Base-by-base conservation (phyloP, 345 rosid genomes). In the Acer campestre region DNA sequence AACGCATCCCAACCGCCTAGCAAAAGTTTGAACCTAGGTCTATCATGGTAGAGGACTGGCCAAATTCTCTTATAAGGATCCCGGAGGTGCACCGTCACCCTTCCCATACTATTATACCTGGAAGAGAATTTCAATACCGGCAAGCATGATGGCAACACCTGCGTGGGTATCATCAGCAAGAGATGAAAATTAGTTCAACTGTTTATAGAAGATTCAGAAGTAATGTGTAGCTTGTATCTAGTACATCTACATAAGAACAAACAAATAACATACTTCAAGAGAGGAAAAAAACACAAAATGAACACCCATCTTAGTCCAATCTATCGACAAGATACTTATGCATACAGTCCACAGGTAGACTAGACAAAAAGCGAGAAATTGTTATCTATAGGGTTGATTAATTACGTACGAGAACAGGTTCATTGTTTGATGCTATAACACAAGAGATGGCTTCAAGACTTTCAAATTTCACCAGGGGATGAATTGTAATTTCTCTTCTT, bases 1-100 rank as follows among this genome's bases (percentile, higher is more conserved):
- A 87, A 85, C 20, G 76, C 82, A 20, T 82, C 80, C 87, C 87
- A 83, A 62, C 87, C 88, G 8, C 72, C 22, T 0, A 68, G 55
- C 73, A 87, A 70, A 23, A 77, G 7, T n/a, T 69, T 74, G 40
- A 31, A 11, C 17, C 20, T 58, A 23, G 62, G 20, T 42, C 61
- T 82, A 70, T 82, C 85, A 0, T 46, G 58, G 78, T 78, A 83
- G 72, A 77, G 49, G 18, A 85, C 85, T 11, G 86, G 86, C 88
- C 86, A 83, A 53, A 67, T 13, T 65, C 83, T 78, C 73, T 48
- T 58, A 3, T 59, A 51, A 31, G 88, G 84, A 71, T 82, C 88
- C 67, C 56, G 44, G 11, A 85, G 87, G 59, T 69, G 17, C 73
- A 87, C 81, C 11, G 82, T 62, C 62, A 56, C 80, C 56, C 62